A percentile compares a stretch with the other conserved stretches of the same genome.
Conservation (phyloP, 805 yeast species). For the Millerozyma miso region DNA sequence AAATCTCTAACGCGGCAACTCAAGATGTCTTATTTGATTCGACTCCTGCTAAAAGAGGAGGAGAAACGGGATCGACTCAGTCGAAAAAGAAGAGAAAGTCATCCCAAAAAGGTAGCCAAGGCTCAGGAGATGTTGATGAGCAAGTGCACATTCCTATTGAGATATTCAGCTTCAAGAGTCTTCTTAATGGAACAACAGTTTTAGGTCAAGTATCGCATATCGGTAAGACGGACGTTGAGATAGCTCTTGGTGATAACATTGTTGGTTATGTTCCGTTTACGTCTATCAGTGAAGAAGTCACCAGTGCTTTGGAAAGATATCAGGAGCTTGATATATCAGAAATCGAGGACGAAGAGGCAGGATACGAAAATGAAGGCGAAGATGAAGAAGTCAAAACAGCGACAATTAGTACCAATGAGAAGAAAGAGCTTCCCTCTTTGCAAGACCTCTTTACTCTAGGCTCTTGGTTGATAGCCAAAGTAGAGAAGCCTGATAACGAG, state of each 20-base stretch:
- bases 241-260: constrained; percentile 77
- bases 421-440: constrained; percentile 53
- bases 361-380: constrained; percentile 25
- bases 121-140: constrained; percentile 20
- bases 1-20: constrained; percentile 88
- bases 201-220: constrained; percentile 72
- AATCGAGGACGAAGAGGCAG: constrained; percentile 29
- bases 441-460: constrained; percentile 59
- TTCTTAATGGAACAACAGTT: constrained; percentile 68
- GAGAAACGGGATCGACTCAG: constrained; percentile 21
- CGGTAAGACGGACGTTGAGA: constrained; percentile 56
- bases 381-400: constrained; percentile 16
- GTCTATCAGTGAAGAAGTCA: constrained; percentile 61
- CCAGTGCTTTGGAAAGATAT: constrained; percentile 50
- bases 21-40: constrained; percentile 77
- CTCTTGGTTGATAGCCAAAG: constrained; percentile 81
- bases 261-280: constrained; percentile 77
- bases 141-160: constrained; percentile 49
- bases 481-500: constrained; percentile 51
- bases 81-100: constrained; percentile 22
- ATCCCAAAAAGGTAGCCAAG: constrained; percentile 7
- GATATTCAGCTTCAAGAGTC: constrained; percentile 54
- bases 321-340: constrained; percentile 36
- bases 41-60: constrained; percentile 32
- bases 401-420: constrained; percentile 14